Evolutionary conservation across 768 basidiomycete species (phyloP), one percentile per base, ranked within the genome.

Genomic region (Calocera viscosa): DNA sequence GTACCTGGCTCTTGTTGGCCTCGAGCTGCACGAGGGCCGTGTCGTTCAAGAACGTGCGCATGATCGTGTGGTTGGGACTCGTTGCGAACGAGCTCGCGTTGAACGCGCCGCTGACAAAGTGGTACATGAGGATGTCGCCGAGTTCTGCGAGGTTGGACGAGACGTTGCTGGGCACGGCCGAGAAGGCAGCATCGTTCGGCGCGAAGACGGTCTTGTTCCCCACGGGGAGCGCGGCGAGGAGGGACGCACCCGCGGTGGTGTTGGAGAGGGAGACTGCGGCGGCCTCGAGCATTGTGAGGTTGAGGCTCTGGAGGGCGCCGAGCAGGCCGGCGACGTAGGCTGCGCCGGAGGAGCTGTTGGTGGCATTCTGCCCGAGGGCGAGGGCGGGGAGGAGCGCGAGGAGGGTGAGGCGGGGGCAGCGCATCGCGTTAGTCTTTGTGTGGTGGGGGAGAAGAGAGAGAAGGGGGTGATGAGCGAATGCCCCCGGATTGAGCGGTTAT

Each of bases 41-140:
- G 40, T 82, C 79, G 47, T 81, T 82, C 47, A 89, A 78, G n/a
- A 86, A 76, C 0, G 88, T 86, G 41, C 85, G 81, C 1, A 84
- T 86, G 65, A 90, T 75, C 0, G 87, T 88, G 69, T 80, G 78
- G 70, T 82, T 83, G 1, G 87, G 86, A 67, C 76, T 82, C 17
- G 75, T 73, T 12, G 76, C 75, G n/a, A 80, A 77, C 11, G 75
- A 66, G 24, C 69, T 68, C 2, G 80, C 77, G 47, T 76, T 70
- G 73, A 84, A 81, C 68, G 83, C 77, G 28, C 85, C 84, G 60
- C 78, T 71, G 8, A 86, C 77, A 68, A 86, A 73, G 73, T 86
- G 86, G 72, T 86, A 86, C 3, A 83, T 76, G 40, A 87, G 68
- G 43, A 82, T 74, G 68, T 84, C 76, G 41, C 82, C 79, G 12